Base-by-base conservation (phyloP, 1,139 yeast genomes). In the Candida glucosophila region DNA sequence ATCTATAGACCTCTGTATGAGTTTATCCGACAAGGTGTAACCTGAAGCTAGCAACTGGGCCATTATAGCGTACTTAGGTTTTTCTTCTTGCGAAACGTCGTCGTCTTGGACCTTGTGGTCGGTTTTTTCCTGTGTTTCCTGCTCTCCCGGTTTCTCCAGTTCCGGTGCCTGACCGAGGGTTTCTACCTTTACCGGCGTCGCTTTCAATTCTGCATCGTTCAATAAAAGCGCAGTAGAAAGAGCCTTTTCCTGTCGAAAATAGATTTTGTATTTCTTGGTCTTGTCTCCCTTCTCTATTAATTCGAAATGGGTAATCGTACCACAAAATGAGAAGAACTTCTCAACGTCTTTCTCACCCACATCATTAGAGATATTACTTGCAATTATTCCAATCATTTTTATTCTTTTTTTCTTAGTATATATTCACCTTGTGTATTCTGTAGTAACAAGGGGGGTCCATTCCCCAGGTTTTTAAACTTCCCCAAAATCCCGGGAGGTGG, bases 31-130 rank as follows among this genome's bases (percentile, higher is more conserved):
- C 22, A 81, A 49, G 14, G 63, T 67, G 47, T 80, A 81, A 4
- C 93, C 93, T 15, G 73, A 71, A 17, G 86, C 67, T 36, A 81
- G 61, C 40, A 78, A 68, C 51, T 81, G 90, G 1, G 92, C 90
- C 56, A 79, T 59, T 31, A 81, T 74, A 14, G 85, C 75, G 33
- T 76, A 57, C 44, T 79, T 78, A 30, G 93, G 93, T 55, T 81
- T 81, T 37, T 72, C 74, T 43, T 81, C 93, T 50, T 81, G 93
- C 3, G 64, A 56, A 30, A 79, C 69, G 40, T 78, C 86, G 33
- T 60, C 66, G 29, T 55, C 56, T 27, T 46, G 50, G 14, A 44
- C 36, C 30, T 55, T 53, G 29, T 43, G 36, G 28, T 52, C 54
- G n/a, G n/a, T n/a, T n/a, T n/a, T n/a, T n/a, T n/a, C n/a, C n/a